Evolutionary conservation across 2,329 filamentous ascomycete genomes (phyloP).

Genomic region (Aspergillus amoenus): DNA sequence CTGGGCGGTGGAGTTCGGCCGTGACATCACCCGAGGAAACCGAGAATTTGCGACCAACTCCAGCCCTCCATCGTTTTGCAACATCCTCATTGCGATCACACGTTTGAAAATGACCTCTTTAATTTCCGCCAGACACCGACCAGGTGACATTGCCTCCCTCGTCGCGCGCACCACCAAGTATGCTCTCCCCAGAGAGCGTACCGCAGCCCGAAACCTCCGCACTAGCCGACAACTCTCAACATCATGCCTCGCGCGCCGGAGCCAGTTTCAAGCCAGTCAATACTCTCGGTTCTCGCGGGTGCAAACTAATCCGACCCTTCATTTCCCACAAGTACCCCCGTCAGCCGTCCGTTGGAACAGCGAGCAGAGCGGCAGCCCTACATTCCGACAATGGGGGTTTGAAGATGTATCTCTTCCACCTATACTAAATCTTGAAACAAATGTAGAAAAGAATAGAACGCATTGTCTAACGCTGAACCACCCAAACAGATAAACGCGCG

Average conservation of each 20-base stretch:
- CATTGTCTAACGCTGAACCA: neutral
- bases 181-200: neutral
- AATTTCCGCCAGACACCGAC: constrained; percentile 4
- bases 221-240: neutral
- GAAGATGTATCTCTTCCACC: constrained; percentile 32
- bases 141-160: constrained; percentile 4
- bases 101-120: constrained; percentile 12
- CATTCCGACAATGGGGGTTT: constrained; percentile 33
- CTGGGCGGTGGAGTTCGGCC: neutral
- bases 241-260: neutral
- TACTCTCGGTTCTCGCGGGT: neutral
- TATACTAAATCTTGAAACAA: neutral
- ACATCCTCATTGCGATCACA: neutral
- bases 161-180: constrained; percentile 7
- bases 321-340: no score
- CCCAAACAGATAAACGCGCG: constrained; percentile 34
- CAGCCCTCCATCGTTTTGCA: neutral
- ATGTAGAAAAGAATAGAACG: neutral
- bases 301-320: neutral
- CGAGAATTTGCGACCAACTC: neutral
- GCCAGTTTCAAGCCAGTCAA: neutral
- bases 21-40: constrained; percentile 14
- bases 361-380: constrained; percentile 5
- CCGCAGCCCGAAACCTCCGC: neutral
- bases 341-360: constrained; percentile 16